These are phyloP conservation scores for Podospora pseudopauciseta DNA, from an alignment of 495 filamentous ascomycete species.

Conservation along the genomic window DNA sequence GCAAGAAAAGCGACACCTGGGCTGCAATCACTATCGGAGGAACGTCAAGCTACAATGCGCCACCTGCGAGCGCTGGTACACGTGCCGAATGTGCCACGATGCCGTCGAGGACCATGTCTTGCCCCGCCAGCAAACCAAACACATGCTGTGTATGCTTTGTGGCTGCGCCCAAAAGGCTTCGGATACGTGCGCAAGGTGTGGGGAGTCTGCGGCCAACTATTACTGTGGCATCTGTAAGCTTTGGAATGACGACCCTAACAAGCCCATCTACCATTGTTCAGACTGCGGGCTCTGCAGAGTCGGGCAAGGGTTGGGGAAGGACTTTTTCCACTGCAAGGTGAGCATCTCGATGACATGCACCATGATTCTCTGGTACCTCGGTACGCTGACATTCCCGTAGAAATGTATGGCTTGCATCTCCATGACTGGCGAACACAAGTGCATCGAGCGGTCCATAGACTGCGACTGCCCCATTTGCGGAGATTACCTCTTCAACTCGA, in stretches of 20 bases:
- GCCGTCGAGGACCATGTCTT: constrained; percentile 77
- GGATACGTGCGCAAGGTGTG: constrained; percentile 73
- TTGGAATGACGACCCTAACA: constrained; percentile 90
- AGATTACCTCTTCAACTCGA: constrained; percentile 96
- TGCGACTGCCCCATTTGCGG: constrained; percentile 98
- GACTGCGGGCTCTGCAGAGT: constrained; percentile 96
- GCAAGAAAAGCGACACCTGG: constrained; percentile 54
- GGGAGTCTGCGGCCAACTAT: constrained; percentile 77
- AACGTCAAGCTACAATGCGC: constrained; percentile 95
- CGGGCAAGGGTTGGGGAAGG: constrained; percentile 88
- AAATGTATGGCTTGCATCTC: constrained; percentile 89
- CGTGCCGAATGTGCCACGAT: constrained; percentile 94
- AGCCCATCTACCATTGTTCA: constrained; percentile 92
- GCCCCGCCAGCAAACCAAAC: constrained; percentile 74
- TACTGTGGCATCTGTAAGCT: constrained; percentile 94
- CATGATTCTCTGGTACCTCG: no score
- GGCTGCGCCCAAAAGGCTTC: constrained; percentile 77
- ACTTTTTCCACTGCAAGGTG: constrained; percentile 97
- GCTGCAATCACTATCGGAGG: constrained; percentile 89
- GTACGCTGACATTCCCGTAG: constrained; percentile 37
- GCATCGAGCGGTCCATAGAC: constrained; percentile 90
- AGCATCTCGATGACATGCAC: constrained; percentile 18
- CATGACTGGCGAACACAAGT: constrained; percentile 77
- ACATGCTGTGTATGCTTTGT: constrained; percentile 99
- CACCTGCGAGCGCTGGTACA: constrained; percentile 86